These are phyloP conservation scores for Mucor velutinosus DNA, from an alignment of 371 early-diverging fungal genomes.

Conservation along the genomic window DNA sequence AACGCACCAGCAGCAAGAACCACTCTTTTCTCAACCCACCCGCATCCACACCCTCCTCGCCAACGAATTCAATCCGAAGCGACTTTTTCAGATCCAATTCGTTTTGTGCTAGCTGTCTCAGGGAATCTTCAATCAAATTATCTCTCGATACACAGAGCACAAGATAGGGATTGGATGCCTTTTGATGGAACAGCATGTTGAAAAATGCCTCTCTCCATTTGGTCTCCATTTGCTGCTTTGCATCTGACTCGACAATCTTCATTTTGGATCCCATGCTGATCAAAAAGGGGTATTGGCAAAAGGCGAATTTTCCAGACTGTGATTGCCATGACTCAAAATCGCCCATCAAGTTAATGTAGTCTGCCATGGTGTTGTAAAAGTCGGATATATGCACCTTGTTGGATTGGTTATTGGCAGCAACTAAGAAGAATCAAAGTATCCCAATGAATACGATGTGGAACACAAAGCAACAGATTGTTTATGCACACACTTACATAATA, in stretches of 20 bases:
- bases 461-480: neutral
- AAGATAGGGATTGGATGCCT: constrained; percentile 78
- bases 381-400: constrained; percentile 66
- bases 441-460: neutral
- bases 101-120: constrained; percentile 67
- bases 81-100: constrained; percentile 85
- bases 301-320: constrained; percentile 75
- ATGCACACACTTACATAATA: constrained; percentile 62
- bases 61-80: constrained; percentile 83
- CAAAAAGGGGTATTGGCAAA: constrained; percentile 90
- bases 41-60: constrained; percentile 92
- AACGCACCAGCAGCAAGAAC: constrained; percentile 88
- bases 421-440: constrained; percentile 36
- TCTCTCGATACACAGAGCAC: constrained; percentile 83
- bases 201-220: constrained; percentile 82
- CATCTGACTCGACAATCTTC: constrained; percentile 87
- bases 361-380: constrained; percentile 89
- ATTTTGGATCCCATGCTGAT: constrained; percentile 85
- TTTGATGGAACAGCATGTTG: constrained; percentile 72
- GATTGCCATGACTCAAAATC: constrained; percentile 90
- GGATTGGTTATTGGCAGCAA: constrained; percentile 68
- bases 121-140: constrained; percentile 82
- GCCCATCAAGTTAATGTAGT: constrained; percentile 73
- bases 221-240: constrained; percentile 84
- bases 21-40: constrained; percentile 97